These are phyloP conservation scores for Forsythia viridissima DNA, from an alignment of 257 asterid genomes.

Conservation along the genomic window DNA sequence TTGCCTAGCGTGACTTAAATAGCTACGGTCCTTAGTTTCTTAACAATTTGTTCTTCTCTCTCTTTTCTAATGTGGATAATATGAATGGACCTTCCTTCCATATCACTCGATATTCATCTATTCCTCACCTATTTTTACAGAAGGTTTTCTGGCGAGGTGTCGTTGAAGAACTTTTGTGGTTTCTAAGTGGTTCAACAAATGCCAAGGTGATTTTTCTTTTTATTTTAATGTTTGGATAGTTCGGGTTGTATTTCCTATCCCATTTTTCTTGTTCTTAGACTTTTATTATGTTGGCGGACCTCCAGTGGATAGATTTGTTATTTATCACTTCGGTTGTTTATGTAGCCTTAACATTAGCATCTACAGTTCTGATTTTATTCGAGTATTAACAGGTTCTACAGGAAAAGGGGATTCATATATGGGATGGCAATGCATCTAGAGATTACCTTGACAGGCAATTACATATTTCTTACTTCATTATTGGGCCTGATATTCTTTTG, in stretches of 20 bases:
- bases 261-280: background rate
- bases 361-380: background rate
- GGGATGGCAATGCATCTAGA: constrained; percentile 90
- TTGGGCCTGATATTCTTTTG: background rate
- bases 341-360: background rate
- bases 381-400: constrained; percentile 48
- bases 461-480: constrained; percentile 7
- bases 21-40: background rate
- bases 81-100: background rate
- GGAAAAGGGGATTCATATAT: constrained; percentile 67
- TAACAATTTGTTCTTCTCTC: background rate
- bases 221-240: background rate
- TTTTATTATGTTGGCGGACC: background rate
- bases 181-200: constrained; percentile 96
- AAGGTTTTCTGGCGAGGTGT: constrained; percentile 97
- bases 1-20: background rate
- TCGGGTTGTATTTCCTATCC: background rate
- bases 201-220: constrained; percentile 60
- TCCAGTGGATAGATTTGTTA: background rate
- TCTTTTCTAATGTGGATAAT: too few species aligned
- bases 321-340: background rate
- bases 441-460: constrained; percentile 70
- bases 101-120: background rate
- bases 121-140: constrained; percentile 31
- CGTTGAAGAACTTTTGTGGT: constrained; percentile 98